These are phyloP conservation scores for Pyrenochaeta sp. DNA, from an alignment of 2,329 filamentous ascomycete genomes.

Conservation along the genomic window DNA sequence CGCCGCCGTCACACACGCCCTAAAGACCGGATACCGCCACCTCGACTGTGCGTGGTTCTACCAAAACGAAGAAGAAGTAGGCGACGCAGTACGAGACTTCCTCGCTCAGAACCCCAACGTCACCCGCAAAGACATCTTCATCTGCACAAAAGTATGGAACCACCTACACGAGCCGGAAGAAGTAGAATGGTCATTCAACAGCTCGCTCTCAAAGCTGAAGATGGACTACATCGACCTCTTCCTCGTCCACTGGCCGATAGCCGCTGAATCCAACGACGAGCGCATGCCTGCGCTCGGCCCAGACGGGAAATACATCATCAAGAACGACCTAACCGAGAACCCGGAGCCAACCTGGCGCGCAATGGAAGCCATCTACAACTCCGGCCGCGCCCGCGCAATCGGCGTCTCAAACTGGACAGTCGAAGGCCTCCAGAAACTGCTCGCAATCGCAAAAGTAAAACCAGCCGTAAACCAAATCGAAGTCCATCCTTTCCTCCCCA, in stretches of 20 bases:
- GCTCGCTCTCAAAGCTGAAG: constrained; percentile 70
- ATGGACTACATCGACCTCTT: constrained; percentile 74
- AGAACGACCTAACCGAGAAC: constrained; percentile 72
- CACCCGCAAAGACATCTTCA: constrained; percentile 68
- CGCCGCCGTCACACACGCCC: constrained; percentile 66
- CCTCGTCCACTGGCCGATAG: constrained; percentile 69
- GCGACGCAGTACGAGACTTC: constrained; percentile 69
- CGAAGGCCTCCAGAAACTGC: constrained; percentile 72
- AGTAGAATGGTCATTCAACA: constrained; percentile 67
- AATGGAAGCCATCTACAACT: constrained; percentile 68
- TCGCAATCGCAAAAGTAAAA: constrained; percentile 69
- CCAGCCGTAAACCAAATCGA: constrained; percentile 78
- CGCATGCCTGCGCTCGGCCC: constrained; percentile 65
- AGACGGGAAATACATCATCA: constrained; percentile 68
- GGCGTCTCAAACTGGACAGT: constrained; percentile 79
- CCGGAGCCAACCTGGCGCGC: constrained; percentile 72
- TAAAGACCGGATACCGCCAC: constrained; percentile 69
- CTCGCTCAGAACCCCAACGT: constrained; percentile 63
- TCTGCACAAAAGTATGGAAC: constrained; percentile 76
- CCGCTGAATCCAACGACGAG: constrained; percentile 60
- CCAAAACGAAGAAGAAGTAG: constrained; percentile 75
- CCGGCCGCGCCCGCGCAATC: constrained; percentile 71
- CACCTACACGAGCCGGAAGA: constrained; percentile 65
- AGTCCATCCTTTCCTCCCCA: constrained; percentile 77
- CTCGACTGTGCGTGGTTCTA: constrained; percentile 77